Percentiles rank a stretch among this genome's conserved stretches.
Conservation (phyloP, 306 rosid genomes). For the Cicer yamashitae region DNA sequence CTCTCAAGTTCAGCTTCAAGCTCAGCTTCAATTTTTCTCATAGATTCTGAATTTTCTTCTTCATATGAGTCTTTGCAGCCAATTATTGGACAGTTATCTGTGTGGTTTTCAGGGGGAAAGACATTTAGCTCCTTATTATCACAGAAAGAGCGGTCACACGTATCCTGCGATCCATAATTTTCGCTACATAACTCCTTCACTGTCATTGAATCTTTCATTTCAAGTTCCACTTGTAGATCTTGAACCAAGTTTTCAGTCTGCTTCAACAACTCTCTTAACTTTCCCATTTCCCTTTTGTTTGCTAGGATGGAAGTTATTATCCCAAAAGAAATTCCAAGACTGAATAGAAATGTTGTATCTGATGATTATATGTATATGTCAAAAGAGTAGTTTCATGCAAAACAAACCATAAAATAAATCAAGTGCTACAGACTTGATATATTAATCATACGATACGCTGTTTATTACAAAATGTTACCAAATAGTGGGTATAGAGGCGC, state of each 20-base stretch:
- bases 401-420: constrained; percentile 27
- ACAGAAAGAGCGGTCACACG: constrained; percentile 51
- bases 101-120: constrained; percentile 56
- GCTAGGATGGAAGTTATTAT: constrained; percentile 57
- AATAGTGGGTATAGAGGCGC: too few species aligned
- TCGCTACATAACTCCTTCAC: constrained; percentile 80
- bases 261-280: constrained; percentile 65
- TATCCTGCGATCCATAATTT: constrained; percentile 59
- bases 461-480: too few species aligned
- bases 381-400: constrained; percentile 38
- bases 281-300: constrained; percentile 62
- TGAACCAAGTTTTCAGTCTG: constrained; percentile 79
- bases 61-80: constrained; percentile 50
- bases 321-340: constrained; percentile 82
- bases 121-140: constrained; percentile 44
- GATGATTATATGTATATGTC: constrained; percentile 45
- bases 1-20: constrained; percentile 98
- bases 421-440: constrained; percentile 2
- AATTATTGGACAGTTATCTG: constrained; percentile 45
- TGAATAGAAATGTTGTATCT: constrained; percentile 64
- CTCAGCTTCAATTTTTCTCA: constrained; percentile 95
- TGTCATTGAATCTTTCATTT: constrained; percentile 81
- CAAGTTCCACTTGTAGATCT: constrained; percentile 92
- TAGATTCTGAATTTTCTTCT: constrained; percentile 63
- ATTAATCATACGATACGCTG: too few species aligned